phyloP scores from a whole-genome alignment of 108 stramenopile species.

The Seminavis robusta region DNA sequence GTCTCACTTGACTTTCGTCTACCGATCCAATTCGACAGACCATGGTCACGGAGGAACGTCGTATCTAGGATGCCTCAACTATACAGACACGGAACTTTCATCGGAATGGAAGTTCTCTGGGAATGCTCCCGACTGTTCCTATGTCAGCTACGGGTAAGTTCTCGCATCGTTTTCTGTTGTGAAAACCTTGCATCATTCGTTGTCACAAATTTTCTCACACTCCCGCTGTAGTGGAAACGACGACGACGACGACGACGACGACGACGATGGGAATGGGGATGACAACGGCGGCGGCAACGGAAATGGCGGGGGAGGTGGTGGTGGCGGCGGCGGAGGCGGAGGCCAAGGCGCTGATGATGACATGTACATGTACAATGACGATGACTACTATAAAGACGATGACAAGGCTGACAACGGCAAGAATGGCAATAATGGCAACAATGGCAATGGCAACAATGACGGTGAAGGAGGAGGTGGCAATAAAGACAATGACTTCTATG shows the following conservation, averaged over 20 bases:
- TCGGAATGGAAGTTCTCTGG: slow-evolving; percentile 35
- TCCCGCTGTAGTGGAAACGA: not conserved
- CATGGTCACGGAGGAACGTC: too few species aligned
- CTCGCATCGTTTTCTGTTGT: too few species aligned
- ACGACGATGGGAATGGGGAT: slow-evolving; percentile 7
- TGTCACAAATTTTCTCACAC: too few species aligned
- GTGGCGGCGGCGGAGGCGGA: slow-evolving; percentile 3
- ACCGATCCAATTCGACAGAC: too few species aligned
- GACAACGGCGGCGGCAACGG: slow-evolving; percentile 4
- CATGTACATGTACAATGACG: not conserved
- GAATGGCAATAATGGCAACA: not conserved
- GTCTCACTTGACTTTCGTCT: too few species aligned
- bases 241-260: slow-evolving; percentile 1
- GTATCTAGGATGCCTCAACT: slow-evolving; percentile 30
- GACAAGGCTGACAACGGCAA: not conserved
- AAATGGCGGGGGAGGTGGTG: not conserved
- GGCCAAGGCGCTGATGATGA: slow-evolving; percentile 9
- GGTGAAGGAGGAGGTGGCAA: slow-evolving; percentile 9
- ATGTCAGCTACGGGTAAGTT: too few species aligned
- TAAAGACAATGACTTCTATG: not conserved
- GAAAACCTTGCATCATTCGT: too few species aligned
- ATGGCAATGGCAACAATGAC: slow-evolving; percentile 8
- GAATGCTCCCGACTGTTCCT: slow-evolving; percentile 46
- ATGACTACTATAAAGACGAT: not conserved
- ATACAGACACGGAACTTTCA: slow-evolving; percentile 16